A percentile compares a stretch with the other conserved stretches of the same genome.
Evolutionary conservation across 331 rosid genomes (phyloP).

Genomic region (Malus hybrid): DNA sequence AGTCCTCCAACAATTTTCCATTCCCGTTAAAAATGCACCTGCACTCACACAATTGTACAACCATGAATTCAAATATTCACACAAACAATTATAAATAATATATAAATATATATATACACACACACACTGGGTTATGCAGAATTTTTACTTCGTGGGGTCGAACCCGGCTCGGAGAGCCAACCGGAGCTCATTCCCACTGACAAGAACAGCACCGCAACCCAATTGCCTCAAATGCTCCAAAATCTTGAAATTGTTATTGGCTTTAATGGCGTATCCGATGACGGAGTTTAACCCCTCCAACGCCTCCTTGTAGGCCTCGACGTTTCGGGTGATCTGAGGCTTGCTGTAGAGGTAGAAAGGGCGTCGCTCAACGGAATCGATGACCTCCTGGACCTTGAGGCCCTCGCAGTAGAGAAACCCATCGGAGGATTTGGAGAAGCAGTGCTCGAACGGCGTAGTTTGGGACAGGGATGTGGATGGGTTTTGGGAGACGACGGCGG

Average conservation of each 20-base stretch:
- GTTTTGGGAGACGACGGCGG: constrained; percentile 56
- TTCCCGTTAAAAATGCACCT: constrained; percentile 93
- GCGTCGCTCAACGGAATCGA: constrained; percentile 73
- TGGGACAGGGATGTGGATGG: constrained; percentile 26
- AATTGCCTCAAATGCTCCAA: constrained; percentile 74
- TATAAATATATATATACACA: background rate
- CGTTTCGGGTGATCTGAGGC: constrained; percentile 78
- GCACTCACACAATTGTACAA: background rate
- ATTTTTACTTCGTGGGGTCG: constrained; percentile 68
- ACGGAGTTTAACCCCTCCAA: constrained; percentile 63
- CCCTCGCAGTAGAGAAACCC: constrained; percentile 75
- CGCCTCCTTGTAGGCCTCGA: constrained; percentile 67
- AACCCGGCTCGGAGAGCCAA: constrained; percentile 82
- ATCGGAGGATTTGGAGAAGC: constrained; percentile 73
- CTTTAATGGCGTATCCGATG: constrained; percentile 90
- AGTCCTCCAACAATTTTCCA: constrained; percentile 82
- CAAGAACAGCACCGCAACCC: constrained; percentile 98
- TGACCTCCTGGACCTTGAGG: constrained; percentile 67
- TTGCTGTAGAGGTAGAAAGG: constrained; percentile 90
- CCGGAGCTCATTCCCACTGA: constrained; percentile 86
- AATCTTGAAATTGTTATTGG: constrained; percentile 85
- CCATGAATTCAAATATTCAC: background rate
- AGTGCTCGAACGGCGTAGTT: constrained; percentile 45
- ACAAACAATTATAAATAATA: too few relatives aligned
- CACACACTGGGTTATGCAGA: background rate